phyloP scores from a whole-genome alignment of 2,329 filamentous ascomycete species.

The Monosporascus sp. region DNA sequence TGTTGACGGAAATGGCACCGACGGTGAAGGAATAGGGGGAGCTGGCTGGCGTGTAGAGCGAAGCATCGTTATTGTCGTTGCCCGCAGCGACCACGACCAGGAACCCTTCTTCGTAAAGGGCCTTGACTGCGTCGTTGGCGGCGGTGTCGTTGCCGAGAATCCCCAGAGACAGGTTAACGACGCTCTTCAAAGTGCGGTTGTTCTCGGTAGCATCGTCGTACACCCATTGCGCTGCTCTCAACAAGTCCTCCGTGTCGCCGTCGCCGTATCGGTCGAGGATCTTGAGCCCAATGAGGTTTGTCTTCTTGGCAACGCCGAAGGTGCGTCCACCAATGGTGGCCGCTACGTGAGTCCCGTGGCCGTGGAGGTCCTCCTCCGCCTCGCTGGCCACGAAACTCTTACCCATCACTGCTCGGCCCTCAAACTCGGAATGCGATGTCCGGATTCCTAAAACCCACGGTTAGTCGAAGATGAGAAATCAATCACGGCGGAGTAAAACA shows the following conservation, averaged over 20 bases:
- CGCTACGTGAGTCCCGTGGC: not conserved
- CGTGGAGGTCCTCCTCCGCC: not conserved
- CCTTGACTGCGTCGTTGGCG: conserved; percentile 29
- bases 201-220: not conserved
- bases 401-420: not conserved
- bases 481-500: not conserved
- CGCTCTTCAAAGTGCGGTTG: not conserved
- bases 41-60: conserved; percentile 29
- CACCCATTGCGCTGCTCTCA: not conserved
- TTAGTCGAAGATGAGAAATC: not conserved
- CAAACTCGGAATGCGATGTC: not conserved
- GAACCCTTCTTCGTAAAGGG: conserved; percentile 29
- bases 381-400: not conserved
- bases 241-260: not conserved
- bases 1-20: conserved; percentile 27
- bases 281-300: not conserved
- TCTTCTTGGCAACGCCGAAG: not conserved
- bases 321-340: not conserved
- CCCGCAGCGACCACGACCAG: conserved; percentile 36
- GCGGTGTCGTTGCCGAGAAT: not conserved
- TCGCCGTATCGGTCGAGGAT: not conserved
- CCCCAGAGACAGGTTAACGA: not conserved
- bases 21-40: conserved; percentile 33
- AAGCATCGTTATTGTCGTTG: conserved; percentile 27
- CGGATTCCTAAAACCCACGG: not conserved